A percentile compares a stretch with the other conserved stretches of the same genome.
These are phyloP conservation scores for Physaria fendleri DNA, from an alignment of 345 rosid species.

Conservation along the genomic window DNA sequence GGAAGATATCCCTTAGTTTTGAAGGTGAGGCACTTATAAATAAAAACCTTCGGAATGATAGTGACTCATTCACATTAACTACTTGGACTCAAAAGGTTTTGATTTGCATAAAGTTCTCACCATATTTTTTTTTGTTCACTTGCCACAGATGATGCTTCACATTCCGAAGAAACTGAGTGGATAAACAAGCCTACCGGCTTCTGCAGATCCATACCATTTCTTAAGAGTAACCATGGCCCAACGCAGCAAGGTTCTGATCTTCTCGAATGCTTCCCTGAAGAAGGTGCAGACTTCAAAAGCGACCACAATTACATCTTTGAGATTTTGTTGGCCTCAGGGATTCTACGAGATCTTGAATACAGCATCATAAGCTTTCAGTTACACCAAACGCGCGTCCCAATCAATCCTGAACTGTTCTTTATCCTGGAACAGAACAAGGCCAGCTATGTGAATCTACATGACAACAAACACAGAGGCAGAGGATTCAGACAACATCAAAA, in stretches of 20 bases:
- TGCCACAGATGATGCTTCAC: conserved; percentile 42
- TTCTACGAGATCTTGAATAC: conserved; percentile 49
- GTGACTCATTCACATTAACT: background rate
- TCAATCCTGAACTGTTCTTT: conserved; percentile 51
- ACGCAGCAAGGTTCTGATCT: conserved; percentile 22
- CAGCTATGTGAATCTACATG: conserved; percentile 25
- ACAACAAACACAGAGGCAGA: conserved; percentile 26
- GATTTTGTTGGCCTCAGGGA: conserved; percentile 53
- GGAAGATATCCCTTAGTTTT: conserved; percentile 50
- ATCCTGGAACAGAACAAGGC: conserved; percentile 51
- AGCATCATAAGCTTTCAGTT: conserved; percentile 32
- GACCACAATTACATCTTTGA: conserved; percentile 64
- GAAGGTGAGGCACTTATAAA: conserved; percentile 45
- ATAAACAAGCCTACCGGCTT: conserved; percentile 9
- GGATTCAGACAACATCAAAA: conserved; percentile 26
- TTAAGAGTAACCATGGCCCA: conserved; percentile 23
- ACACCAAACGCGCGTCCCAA: conserved; percentile 42
- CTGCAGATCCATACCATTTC: conserved; percentile 32
- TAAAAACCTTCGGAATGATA: background rate
- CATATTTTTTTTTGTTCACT: background rate
- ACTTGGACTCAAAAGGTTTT: background rate
- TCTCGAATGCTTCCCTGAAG: conserved; percentile 14
- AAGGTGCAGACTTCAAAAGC: conserved; percentile 29
- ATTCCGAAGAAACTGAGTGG: conserved; percentile 41
- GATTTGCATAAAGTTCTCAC: conserved; percentile 6